Evolutionary conservation across 1,284 basidiomycete genomes (phyloP), one percentile per base, ranked within the genome.

Genomic region (Pseudozyma flocculosa): DNA sequence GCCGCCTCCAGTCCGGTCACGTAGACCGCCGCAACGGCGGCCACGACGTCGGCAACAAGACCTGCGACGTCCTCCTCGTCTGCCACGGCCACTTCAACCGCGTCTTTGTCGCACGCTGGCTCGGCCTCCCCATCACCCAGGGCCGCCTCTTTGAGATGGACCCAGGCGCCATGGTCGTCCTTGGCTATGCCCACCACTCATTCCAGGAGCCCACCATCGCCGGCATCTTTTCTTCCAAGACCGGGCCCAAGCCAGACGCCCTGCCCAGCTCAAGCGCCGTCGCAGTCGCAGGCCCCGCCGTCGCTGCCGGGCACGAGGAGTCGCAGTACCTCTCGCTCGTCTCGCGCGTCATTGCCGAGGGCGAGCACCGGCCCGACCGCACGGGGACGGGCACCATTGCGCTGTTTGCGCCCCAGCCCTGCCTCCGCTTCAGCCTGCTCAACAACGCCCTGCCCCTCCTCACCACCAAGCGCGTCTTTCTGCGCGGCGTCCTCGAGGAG

Each of bases 391-490:
- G 75, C 5, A 78, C 75, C 3, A 43, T 74, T 4, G 71, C 75
- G 0, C 41, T 75, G 2, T 78, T 78, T 43, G 75, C 73, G 3
- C 75, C 75, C n/a, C 67, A 61, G 26, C 62, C 69, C 2, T 50
- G 54, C 17, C 56, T 78, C 21, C 58, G 63, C 9, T 78, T 78
- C 50, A 49, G 54, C 26, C 55, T 77, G 26, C 42, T 50, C 4
- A 56, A 68, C 36, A 60, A 69, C 15, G 56, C 67, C 17, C 82
- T 98, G 13, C 94, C 94, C 1, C 84, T 98, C 17, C 83, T 97
- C 39, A 97, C 94, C 14, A 98, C 94, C 0, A 98, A 98, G 79
- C 86, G 90, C 57, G 94, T 93, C 1, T 97, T 96, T 76, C 81
- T 88, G 22, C 87, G 90, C 34, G 93, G 91, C 0, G 93, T 98